Percentiles rank a stretch among this genome's conserved stretches.
phyloP scores from a whole-genome alignment of 768 basidiomycete species.

The Mycena capillaripes region DNA sequence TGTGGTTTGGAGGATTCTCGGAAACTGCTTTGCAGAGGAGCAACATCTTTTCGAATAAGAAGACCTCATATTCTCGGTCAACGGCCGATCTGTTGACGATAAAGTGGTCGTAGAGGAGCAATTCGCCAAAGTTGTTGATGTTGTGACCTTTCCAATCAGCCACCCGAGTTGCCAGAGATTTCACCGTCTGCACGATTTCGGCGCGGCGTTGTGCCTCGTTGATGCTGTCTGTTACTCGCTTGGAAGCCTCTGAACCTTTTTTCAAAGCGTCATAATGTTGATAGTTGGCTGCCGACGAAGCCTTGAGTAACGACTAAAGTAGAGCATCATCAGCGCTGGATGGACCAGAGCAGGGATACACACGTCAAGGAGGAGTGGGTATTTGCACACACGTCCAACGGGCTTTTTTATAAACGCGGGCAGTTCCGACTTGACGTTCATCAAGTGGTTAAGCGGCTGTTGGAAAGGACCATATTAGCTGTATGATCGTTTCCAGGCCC shows the following conservation, averaged over 20 bases:
- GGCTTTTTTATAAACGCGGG: constrained; percentile 99
- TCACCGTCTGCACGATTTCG: constrained; percentile 92
- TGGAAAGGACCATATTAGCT: constrained; percentile 57
- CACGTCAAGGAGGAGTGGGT: constrained; percentile 93
- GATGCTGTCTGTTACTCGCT: constrained; percentile 94
- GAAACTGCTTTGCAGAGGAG: constrained; percentile 96
- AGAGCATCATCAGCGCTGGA: constrained; percentile 23
- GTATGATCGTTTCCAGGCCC: constrained; percentile 43
- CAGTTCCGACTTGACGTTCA: constrained; percentile 92
- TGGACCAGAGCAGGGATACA: constrained; percentile 48
- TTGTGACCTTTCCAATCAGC: constrained; percentile 99
- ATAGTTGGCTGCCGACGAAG: constrained; percentile 72
- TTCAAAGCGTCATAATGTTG: constrained; percentile 85
- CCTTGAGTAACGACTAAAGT: constrained; percentile 80
- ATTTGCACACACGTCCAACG: constrained; percentile 98
- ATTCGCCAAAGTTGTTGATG: constrained; percentile 92
- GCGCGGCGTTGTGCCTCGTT: constrained; percentile 95
- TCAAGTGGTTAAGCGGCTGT: constrained; percentile 85
- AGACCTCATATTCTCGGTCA: constrained; percentile 98
- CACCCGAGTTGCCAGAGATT: constrained; percentile 86
- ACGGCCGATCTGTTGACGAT: constrained; percentile 96
- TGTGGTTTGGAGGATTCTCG: constrained; percentile 68
- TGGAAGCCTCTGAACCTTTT: constrained; percentile 86
- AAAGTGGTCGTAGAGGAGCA: constrained; percentile 95
- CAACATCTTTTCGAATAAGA: constrained; percentile 98